A percentile compares a stretch with the other conserved stretches of the same genome.
These are phyloP conservation scores for Golubevia pallescens DNA, from an alignment of 1,284 basidiomycete species.

Conservation along the genomic window DNA sequence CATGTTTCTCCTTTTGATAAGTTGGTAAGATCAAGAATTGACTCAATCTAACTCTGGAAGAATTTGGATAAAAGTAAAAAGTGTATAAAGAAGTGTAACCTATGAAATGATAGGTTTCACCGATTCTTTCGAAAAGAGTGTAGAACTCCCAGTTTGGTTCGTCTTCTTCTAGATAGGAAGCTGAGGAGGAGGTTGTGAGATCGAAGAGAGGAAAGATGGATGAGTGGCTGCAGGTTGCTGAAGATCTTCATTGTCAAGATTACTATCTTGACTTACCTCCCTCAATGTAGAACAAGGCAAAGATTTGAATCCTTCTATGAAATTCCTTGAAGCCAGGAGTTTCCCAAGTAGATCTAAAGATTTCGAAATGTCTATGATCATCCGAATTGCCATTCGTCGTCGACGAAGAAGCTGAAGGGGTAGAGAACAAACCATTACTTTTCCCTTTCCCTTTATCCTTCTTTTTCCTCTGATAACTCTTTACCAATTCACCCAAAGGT, in stretches of 20 bases:
- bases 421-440: constrained; percentile 60
- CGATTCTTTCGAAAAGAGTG: constrained; percentile 42
- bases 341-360: constrained; percentile 72
- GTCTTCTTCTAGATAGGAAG: constrained; percentile 75
- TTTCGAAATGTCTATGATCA: constrained; percentile 35
- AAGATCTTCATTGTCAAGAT: no score
- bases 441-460: constrained; percentile 68
- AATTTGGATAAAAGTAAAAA: constrained; percentile 91
- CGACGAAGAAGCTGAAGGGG: not conserved
- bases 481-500: constrained; percentile 2
- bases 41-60: constrained; percentile 79
- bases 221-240: no score
- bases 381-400: constrained; percentile 66
- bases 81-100: constrained; percentile 91
- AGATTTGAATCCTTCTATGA: constrained; percentile 91
- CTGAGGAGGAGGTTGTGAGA: constrained; percentile 6
- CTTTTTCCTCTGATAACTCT: constrained; percentile 11
- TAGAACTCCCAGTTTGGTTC: constrained; percentile 67
- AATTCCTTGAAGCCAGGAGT: constrained; percentile 90
- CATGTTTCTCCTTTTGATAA: constrained; percentile 84
- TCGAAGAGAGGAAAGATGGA: no score
- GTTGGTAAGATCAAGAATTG: constrained; percentile 94
- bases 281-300: constrained; percentile 92
- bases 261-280: constrained; percentile 67
- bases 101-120: constrained; percentile 79